phyloP scores from a whole-genome alignment of 2,329 filamentous ascomycete species.

The Amauroascus niger region DNA sequence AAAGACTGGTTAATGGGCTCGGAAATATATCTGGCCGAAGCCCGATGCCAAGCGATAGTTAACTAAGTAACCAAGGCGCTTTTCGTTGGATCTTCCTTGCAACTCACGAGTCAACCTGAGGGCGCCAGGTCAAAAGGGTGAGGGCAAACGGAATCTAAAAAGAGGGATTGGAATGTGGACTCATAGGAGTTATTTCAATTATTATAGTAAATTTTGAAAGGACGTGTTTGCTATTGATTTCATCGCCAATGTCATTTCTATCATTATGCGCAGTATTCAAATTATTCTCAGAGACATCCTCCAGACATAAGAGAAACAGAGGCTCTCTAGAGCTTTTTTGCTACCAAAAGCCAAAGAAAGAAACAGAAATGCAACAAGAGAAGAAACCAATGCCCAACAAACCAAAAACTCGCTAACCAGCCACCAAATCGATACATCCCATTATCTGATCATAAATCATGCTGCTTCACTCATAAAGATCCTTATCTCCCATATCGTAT shows the following conservation, averaged over 20 bases:
- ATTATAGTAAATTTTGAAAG: too few relatives aligned
- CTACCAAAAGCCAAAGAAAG: neutral
- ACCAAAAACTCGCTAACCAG: neutral
- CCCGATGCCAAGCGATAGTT: too few relatives aligned
- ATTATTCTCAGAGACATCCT: neutral
- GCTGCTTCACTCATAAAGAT: constrained; percentile 2
- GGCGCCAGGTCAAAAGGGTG: too few relatives aligned
- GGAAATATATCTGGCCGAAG: too few relatives aligned
- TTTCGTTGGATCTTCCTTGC: too few relatives aligned
- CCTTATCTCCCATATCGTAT: constrained; percentile 3
- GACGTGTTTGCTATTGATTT: too few relatives aligned
- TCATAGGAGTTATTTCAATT: too few relatives aligned
- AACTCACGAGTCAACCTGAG: too few relatives aligned
- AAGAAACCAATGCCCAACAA: neutral
- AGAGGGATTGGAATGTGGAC: too few relatives aligned
- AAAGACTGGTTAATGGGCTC: too few relatives aligned
- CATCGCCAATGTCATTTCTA: neutral
- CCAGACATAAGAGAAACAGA: neutral
- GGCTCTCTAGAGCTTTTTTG: neutral
- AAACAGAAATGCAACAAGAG: neutral
- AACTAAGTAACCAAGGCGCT: neutral
- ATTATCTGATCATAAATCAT: neutral
- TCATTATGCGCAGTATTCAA: neutral
- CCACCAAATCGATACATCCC: neutral
- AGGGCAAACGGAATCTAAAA: too few relatives aligned